phyloP scores from a whole-genome alignment of 306 rosid genomes.

The Vachellia collinsii region DNA sequence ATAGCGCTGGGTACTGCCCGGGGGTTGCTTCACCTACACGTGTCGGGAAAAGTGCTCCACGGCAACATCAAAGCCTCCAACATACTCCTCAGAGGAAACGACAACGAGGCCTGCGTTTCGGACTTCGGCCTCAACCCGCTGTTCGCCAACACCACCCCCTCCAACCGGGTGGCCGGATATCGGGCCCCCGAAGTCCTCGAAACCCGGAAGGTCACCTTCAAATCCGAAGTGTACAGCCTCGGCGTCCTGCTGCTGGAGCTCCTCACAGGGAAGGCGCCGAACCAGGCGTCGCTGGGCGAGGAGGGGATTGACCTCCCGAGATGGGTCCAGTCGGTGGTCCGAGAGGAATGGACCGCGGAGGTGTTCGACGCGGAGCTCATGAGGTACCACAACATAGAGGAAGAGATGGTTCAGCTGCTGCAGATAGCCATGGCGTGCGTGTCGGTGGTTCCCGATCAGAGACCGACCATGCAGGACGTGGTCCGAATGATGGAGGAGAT shows the following conservation, averaged over 20 bases:
- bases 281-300: conserved; percentile 89
- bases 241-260: conserved; percentile 90
- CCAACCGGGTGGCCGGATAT: conserved; percentile 84
- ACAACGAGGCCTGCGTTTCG: conserved; percentile 67
- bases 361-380: conserved; percentile 92
- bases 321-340: conserved; percentile 99
- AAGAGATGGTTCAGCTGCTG: conserved; percentile 95
- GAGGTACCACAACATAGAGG: conserved; percentile 91
- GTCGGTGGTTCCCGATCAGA: conserved; percentile 83
- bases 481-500: conserved; percentile 95
- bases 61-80: conserved; percentile 94
- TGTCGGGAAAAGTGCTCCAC: conserved; percentile 79
- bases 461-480: conserved; percentile 85
- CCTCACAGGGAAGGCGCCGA: conserved; percentile 92
- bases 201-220: conserved; percentile 76
- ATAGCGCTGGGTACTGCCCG: conserved; percentile 75
- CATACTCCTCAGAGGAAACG: conserved; percentile 70
- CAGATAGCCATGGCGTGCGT: conserved; percentile 98
- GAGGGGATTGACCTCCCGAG: conserved; percentile 93
- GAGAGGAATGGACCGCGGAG: conserved; percentile 99
- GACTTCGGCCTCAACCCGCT: conserved; percentile 84
- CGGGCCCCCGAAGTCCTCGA: conserved; percentile 87
- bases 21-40: conserved; percentile 84
- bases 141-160: conserved; percentile 66
- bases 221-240: conserved; percentile 93